Evolutionary conservation across 2,329 filamentous ascomycete genomes (phyloP), one percentile per base, ranked within the genome.

Genomic region (Setomelanomma holmii): DNA sequence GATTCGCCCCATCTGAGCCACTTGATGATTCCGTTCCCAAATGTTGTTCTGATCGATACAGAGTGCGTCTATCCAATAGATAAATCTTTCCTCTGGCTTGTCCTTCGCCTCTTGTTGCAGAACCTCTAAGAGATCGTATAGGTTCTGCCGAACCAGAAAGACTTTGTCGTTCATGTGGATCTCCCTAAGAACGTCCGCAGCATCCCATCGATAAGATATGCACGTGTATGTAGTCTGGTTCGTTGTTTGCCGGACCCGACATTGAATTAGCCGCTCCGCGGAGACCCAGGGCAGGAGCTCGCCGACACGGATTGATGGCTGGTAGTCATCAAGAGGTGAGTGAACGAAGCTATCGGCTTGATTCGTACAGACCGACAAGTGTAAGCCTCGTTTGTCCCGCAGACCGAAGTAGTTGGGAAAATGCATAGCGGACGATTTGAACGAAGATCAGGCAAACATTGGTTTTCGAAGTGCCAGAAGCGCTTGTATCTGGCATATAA

Each of bases 1-100:
- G 4, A 55, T 55, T 2, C 14, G 12, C 7, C 45, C 33, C 45
- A 58, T 58, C 7, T 46, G 24, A 2, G 19, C 14, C 5, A 58
- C 45, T 30, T 58, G 55, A 10, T 52, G 45, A 22, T 44, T 56
- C 4, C 38, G 41, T 24, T 58, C 53, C 1, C 30, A 17, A 4
- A 41, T 14, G 24, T 50, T 48, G 11, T 14, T 11, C 21, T 58
- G 53, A 14, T 58, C 49, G 11, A 56, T 56, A 17, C 40, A 53
- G 7, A 58, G 8, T 2, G 53, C 53, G 22, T 58, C 53, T 5
- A 56, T 46, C 53, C 55, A 58, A 14, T 51, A 44, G 7, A 49
- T 6, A 27, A 12, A 6, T 6, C 24, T 41, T 17, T 46, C 16
- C 22, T 12, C 10, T 5, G 33, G 33, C 23, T 12, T 10, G 40